A percentile compares a stretch with the other conserved stretches of the same genome.
phyloP scores from a whole-genome alignment of 106 monocot genomes.

The Dendrobium catenatum region DNA sequence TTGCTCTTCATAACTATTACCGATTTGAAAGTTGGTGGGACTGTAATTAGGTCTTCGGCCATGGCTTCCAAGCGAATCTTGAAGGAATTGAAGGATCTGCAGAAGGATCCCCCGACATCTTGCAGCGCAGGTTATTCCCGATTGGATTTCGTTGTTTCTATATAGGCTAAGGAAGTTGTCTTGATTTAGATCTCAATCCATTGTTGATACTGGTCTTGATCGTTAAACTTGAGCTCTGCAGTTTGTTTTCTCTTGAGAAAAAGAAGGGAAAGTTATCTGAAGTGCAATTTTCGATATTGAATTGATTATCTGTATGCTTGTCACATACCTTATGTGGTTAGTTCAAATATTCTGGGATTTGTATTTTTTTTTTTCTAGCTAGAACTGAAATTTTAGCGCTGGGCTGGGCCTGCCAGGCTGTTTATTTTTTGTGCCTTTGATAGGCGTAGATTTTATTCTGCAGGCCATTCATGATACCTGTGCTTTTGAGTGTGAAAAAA shows the following conservation, averaged over 20 bases:
- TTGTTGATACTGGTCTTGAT: too few relatives aligned
- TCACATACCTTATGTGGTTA: not conserved
- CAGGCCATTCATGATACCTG: not conserved
- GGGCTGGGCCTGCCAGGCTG: not conserved
- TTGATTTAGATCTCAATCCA: not conserved
- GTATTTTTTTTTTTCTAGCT: not conserved
- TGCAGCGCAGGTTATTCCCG: slow-evolving; percentile 6
- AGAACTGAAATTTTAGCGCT: not conserved
- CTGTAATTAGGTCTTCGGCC: slow-evolving; percentile 6
- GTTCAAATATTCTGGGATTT: too few relatives aligned
- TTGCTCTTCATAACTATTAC: not conserved
- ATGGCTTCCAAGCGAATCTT: slow-evolving; percentile 11
- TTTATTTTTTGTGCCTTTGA: not conserved
- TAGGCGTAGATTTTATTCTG: not conserved
- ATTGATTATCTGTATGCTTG: not conserved
- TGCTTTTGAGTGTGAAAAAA: not conserved
- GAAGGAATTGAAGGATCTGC: slow-evolving; percentile 15
- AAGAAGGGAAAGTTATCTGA: not conserved
- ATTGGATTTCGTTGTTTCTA: not conserved
- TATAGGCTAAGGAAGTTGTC: not conserved
- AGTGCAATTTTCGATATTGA: not conserved
- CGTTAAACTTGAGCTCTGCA: not conserved
- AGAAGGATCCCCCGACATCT: slow-evolving; percentile 15
- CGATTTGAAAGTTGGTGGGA: slow-evolving; percentile 6
- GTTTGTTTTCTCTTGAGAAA: not conserved